phyloP scores from a whole-genome alignment of 768 basidiomycete species.

The Boletus subparvulus region DNA sequence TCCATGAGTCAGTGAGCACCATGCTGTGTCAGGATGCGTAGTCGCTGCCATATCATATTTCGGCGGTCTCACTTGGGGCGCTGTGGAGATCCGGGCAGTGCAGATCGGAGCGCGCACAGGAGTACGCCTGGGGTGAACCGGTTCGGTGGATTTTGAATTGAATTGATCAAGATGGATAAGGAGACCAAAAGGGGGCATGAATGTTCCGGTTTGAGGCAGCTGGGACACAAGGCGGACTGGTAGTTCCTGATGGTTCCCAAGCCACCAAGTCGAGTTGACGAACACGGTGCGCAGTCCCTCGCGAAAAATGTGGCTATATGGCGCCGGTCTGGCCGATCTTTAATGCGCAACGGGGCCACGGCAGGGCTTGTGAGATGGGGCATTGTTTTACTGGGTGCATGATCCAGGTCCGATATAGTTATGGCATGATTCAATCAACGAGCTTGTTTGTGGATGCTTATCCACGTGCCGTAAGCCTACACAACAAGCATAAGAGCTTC shows the following conservation, averaged over 20 bases:
- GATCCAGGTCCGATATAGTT: slow-evolving; percentile 29
- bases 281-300: neutral
- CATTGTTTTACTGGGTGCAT: neutral
- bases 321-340: neutral
- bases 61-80: neutral
- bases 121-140: slow-evolving; percentile 3
- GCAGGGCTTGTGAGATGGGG: neutral
- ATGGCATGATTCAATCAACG: slow-evolving; percentile 30
- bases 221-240: slow-evolving; percentile 29
- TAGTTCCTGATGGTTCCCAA: slow-evolving; percentile 34
- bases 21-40: slow-evolving; percentile 1
- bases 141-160: slow-evolving; percentile 16
- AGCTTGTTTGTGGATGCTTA: slow-evolving; percentile 38
- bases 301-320: neutral
- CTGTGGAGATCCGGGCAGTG: slow-evolving; percentile 19
- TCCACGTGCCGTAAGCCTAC: slow-evolving; percentile 36
- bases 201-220: slow-evolving; percentile 17
- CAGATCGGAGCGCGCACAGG: slow-evolving; percentile 10
- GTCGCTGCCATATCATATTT: neutral
- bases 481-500: slow-evolving; percentile 37
- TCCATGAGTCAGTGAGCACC: neutral
- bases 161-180: slow-evolving; percentile 27
- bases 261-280: slow-evolving; percentile 2
- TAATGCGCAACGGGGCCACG: neutral
- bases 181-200: slow-evolving; percentile 11